A percentile compares a stretch with the other conserved stretches of the same genome.
Conservation (phyloP, 257 asterid genomes). For the Ligustrum vulgare region DNA sequence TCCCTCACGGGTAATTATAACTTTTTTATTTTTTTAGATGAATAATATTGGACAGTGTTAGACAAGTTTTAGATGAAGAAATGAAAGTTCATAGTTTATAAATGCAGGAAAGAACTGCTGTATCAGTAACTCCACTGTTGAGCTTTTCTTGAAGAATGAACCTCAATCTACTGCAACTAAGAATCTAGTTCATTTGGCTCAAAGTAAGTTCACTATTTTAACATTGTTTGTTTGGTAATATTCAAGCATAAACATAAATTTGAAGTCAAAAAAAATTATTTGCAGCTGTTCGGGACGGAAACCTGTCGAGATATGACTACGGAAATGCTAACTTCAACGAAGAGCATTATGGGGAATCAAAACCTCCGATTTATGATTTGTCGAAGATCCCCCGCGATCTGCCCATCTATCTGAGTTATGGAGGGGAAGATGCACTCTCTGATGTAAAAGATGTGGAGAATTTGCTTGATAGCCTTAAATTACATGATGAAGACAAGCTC, state of each 20-base stretch:
- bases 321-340: slow-evolving; percentile 48
- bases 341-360: slow-evolving; percentile 58
- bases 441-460: slow-evolving; percentile 61
- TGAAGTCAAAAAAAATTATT: not conserved
- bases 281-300: slow-evolving; percentile 74
- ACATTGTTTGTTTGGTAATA: not conserved
- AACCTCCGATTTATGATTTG: slow-evolving; percentile 63
- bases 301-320: slow-evolving; percentile 63
- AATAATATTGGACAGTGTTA: not conserved
- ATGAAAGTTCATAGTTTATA: not conserved
- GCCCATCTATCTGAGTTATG: slow-evolving; percentile 79
- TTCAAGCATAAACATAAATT: no score
- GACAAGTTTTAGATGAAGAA: not conserved
- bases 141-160: slow-evolving; percentile 58
- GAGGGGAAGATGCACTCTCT: slow-evolving; percentile 79
- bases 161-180: slow-evolving; percentile 85
- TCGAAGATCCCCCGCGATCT: slow-evolving; percentile 64
- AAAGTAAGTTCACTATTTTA: slow-evolving; percentile 48
- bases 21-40: not conserved
- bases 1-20: slow-evolving; percentile 57
- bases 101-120: slow-evolving; percentile 73
- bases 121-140: slow-evolving; percentile 60
- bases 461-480: slow-evolving; percentile 53
- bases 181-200: slow-evolving; percentile 81
- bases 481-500: slow-evolving; percentile 57